Percentiles rank a stretch among this genome's conserved stretches.
Conservation (phyloP, 768 basidiomycete genomes). For the Fomitopsis serialis region DNA sequence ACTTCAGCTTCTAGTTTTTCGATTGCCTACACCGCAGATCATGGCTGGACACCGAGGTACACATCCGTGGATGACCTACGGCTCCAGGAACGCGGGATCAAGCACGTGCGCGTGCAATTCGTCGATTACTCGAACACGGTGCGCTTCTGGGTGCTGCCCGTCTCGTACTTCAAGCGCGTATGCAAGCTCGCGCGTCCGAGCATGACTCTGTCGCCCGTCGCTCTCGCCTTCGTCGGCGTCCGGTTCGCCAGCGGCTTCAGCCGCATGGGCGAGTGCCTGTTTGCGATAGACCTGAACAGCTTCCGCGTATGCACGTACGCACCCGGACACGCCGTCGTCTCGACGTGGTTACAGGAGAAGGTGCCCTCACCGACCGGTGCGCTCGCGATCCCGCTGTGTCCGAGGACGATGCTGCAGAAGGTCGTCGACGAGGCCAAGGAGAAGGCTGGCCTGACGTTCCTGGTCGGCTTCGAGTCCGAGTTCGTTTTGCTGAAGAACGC, state of each 20-base stretch:
- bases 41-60: background rate
- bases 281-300: conserved; percentile 50
- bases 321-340: conserved; percentile 51
- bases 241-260: conserved; percentile 42
- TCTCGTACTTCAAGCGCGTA: conserved; percentile 48
- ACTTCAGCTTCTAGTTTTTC: too few species aligned
- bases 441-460: conserved; percentile 38
- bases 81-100: conserved; percentile 14
- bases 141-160: conserved; percentile 55
- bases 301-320: conserved; percentile 51
- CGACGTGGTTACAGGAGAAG: conserved; percentile 69
- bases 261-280: conserved; percentile 49
- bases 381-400: conserved; percentile 50
- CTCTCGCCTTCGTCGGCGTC: conserved; percentile 47
- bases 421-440: conserved; percentile 30
- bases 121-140: conserved; percentile 55
- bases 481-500: conserved; percentile 57
- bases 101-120: conserved; percentile 41
- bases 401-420: conserved; percentile 47
- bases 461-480: conserved; percentile 67
- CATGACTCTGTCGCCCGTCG: conserved; percentile 38
- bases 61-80: conserved; percentile 13
- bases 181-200: conserved; percentile 48
- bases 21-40: background rate
- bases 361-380: conserved; percentile 28